Conservation (phyloP, 1,139 yeast genomes). For the Geotrichum bryndzae region DNA sequence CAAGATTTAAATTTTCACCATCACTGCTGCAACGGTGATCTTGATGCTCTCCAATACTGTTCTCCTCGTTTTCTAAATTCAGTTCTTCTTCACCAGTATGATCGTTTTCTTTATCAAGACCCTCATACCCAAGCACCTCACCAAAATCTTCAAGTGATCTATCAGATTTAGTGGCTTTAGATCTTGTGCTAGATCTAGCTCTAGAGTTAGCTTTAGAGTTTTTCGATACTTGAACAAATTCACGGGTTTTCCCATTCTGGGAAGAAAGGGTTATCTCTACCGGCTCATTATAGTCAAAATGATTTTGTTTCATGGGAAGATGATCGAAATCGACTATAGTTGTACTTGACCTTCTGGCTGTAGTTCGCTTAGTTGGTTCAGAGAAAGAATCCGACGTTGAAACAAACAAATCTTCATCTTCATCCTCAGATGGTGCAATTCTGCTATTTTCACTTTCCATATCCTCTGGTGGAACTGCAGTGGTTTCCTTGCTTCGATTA, state of each 20-base stretch:
- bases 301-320: background rate
- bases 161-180: background rate
- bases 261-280: background rate
- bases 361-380: background rate
- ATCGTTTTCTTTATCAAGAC: background rate
- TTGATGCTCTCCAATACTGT: slow-evolving; percentile 10
- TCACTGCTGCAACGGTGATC: background rate
- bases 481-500: too few species aligned
- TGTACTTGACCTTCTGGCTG: background rate
- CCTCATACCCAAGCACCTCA: background rate
- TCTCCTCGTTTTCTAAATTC: slow-evolving; percentile 18
- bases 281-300: slow-evolving; percentile 3
- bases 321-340: background rate
- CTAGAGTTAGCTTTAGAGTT: background rate
- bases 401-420: background rate
- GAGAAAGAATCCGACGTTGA: background rate
- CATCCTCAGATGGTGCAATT: background rate
- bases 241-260: background rate
- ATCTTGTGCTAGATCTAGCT: background rate
- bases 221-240: background rate
- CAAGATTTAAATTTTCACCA: background rate
- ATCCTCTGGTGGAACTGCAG: too few species aligned
- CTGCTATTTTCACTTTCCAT: too few species aligned
- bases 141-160: slow-evolving; percentile 6
- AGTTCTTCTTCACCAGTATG: slow-evolving; percentile 4